Conservation (phyloP, 495 filamentous ascomycete genomes). For the Podospora didyma region DNA sequence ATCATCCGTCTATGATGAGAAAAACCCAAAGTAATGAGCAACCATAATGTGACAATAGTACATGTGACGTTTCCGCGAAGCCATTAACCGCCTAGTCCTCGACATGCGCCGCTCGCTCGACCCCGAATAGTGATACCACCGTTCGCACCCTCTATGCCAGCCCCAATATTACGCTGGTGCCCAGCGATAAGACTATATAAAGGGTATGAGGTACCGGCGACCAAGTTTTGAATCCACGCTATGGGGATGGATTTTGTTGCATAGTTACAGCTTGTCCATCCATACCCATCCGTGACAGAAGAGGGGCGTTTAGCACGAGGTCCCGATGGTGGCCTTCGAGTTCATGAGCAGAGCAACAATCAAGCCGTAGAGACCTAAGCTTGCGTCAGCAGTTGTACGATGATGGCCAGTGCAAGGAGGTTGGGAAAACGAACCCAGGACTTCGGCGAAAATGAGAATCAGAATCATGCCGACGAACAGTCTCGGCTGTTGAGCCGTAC, state of each 20-base stretch:
- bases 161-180: conserved; percentile 6
- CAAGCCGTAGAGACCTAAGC: conserved; percentile 86
- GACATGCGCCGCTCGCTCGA: conserved; percentile 26
- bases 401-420: neutral
- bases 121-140: conserved; percentile 12
- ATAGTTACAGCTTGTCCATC: conserved; percentile 23
- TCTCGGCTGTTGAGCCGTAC: conserved; percentile 94
- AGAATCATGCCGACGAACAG: conserved; percentile 99
- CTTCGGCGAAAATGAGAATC: conserved; percentile 99
- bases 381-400: conserved; percentile 4
- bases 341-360: conserved; percentile 99
- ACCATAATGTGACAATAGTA: conserved; percentile 47
- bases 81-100: conserved; percentile 7
- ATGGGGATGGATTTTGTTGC: conserved; percentile 7
- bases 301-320: conserved; percentile 29
- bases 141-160: conserved; percentile 10
- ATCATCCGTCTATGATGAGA: conserved; percentile 39
- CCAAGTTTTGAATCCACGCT: conserved; percentile 6
- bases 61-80: conserved; percentile 32
- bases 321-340: conserved; percentile 64
- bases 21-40: conserved; percentile 35
- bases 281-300: conserved; percentile 7
- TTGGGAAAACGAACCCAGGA: conserved; percentile 67
- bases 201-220: conserved; percentile 1
- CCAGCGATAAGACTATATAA: conserved; percentile 6